These are phyloP conservation scores for Davidsoniella neocaledoniae DNA, from an alignment of 2,329 filamentous ascomycete species.

Conservation along the genomic window DNA sequence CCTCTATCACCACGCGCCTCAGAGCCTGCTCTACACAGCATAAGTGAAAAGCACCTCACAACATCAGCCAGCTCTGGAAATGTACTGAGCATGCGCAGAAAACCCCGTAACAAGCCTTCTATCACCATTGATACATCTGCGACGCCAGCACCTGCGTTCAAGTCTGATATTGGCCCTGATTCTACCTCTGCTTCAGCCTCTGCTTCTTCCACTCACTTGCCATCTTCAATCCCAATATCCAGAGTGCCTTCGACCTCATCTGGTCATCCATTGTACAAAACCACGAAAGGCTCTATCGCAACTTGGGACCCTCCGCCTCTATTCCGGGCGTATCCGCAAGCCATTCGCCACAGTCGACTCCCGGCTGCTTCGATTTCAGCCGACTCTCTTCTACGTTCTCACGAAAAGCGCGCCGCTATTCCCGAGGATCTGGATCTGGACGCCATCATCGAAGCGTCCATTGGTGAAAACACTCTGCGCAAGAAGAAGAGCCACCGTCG, in stretches of 20 bases:
- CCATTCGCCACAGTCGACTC: conserved; percentile 57
- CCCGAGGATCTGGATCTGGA: neutral
- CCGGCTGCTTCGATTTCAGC: conserved; percentile 49
- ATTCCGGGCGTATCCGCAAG: conserved; percentile 75
- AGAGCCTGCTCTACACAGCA: conserved; percentile 6
- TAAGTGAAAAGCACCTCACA: conserved; percentile 12
- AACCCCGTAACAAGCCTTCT: conserved; percentile 2
- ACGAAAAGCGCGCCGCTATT: conserved; percentile 18
- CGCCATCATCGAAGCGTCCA: conserved; percentile 10
- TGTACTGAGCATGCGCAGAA: neutral
- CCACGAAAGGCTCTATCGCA: conserved; percentile 17
- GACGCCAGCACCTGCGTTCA: neutral
- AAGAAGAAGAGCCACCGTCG: conserved; percentile 31
- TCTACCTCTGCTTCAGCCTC: conserved; percentile 5
- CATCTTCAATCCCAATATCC: conserved; percentile 4
- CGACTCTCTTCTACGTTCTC: conserved; percentile 40
- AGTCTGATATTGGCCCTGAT: conserved; percentile 3
- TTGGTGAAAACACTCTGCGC: conserved; percentile 9
- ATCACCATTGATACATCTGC: conserved; percentile 12
- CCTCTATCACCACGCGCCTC: conserved; percentile 1
- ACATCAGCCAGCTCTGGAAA: no score
- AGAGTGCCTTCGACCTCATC: conserved; percentile 7
- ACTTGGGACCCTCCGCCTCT: conserved; percentile 57
- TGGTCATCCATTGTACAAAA: conserved; percentile 16
- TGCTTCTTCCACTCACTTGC: no score